Percentiles rank a stretch among this genome's conserved stretches.
Evolutionary conservation across 2,329 filamentous ascomycete species (phyloP).

Genomic region (Helminthosporium solani): DNA sequence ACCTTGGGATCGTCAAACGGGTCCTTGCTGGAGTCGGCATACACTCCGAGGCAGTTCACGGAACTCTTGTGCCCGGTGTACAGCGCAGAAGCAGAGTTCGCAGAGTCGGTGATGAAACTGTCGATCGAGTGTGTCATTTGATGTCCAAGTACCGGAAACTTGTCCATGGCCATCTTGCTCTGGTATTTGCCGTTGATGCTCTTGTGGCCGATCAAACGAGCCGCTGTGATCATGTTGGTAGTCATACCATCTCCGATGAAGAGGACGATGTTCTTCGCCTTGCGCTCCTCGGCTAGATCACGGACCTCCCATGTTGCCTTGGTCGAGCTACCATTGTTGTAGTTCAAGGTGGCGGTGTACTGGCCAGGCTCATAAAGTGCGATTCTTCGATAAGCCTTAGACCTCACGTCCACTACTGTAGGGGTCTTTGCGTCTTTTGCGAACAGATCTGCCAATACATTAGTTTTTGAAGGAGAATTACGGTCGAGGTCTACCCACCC

Average conservation of each 20-base stretch:
- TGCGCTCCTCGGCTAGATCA: slow-evolving; percentile 66
- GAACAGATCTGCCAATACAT: slow-evolving; percentile 61
- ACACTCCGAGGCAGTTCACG: slow-evolving; percentile 79
- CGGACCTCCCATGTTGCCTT: slow-evolving; percentile 76
- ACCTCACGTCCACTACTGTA: slow-evolving; percentile 75
- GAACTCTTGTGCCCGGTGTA: slow-evolving; percentile 83
- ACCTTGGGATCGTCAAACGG: slow-evolving; percentile 83
- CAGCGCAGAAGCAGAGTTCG: slow-evolving; percentile 78
- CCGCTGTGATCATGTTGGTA: slow-evolving; percentile 78
- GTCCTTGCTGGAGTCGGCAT: slow-evolving; percentile 72
- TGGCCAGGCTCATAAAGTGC: slow-evolving; percentile 76
- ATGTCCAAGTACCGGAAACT: slow-evolving; percentile 82
- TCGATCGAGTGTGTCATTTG: slow-evolving; percentile 88
- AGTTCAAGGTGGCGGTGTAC: slow-evolving; percentile 73
- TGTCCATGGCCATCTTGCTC: slow-evolving; percentile 71
- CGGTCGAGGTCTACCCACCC: slow-evolving; percentile 43
- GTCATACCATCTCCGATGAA: slow-evolving; percentile 74
- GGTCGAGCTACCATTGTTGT: slow-evolving; percentile 72
- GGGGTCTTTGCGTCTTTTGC: slow-evolving; percentile 69
- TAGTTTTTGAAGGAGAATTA: not conserved
- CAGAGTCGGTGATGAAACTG: slow-evolving; percentile 81
- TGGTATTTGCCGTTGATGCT: slow-evolving; percentile 83
- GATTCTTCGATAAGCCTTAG: slow-evolving; percentile 75
- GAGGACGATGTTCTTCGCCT: slow-evolving; percentile 80
- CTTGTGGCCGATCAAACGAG: slow-evolving; percentile 78